These are phyloP conservation scores for Microcera coccophila DNA, from an alignment of 2,329 filamentous ascomycete species.

Conservation along the genomic window DNA sequence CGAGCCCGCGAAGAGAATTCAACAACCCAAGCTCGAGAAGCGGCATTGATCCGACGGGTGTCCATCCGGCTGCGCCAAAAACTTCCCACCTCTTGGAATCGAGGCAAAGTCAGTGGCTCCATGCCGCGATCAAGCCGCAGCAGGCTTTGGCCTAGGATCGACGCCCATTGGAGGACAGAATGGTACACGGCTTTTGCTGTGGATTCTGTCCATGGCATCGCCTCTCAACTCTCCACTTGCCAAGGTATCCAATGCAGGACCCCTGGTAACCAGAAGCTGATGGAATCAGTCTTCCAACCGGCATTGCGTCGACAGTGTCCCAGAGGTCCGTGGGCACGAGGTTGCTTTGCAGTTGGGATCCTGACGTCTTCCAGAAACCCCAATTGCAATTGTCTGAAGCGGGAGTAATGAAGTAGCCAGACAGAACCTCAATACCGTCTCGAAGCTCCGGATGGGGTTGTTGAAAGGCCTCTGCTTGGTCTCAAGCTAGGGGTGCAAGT, in stretches of 20 bases:
- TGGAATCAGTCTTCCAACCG: constrained; percentile 18
- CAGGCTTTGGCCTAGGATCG: constrained; percentile 24
- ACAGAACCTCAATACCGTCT: neutral
- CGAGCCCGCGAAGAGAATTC: too few species aligned
- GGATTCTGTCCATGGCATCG: constrained; percentile 23
- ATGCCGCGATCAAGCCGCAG: constrained; percentile 23
- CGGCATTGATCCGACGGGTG: neutral
- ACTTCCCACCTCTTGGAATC: neutral
- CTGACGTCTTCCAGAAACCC: constrained; percentile 14
- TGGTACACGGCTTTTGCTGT: constrained; percentile 21
- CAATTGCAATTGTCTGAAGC: constrained; percentile 16
- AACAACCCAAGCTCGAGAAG: neutral
- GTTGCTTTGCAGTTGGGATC: constrained; percentile 12
- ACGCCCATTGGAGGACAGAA: constrained; percentile 26
- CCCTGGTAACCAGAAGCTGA: constrained; percentile 16
- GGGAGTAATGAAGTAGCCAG: neutral
- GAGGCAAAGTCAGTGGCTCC: constrained; percentile 13
- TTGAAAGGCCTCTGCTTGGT: constrained; percentile 8
- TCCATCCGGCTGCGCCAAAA: neutral
- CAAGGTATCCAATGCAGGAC: constrained; percentile 18
- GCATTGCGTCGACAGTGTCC: neutral
- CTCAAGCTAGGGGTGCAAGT: constrained; percentile 10
- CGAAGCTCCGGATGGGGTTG: constrained; percentile 4
- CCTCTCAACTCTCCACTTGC: constrained; percentile 21
- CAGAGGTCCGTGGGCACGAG: neutral